phyloP scores from a whole-genome alignment of 805 yeast species.

The Wickerhamiella dianesei region DNA sequence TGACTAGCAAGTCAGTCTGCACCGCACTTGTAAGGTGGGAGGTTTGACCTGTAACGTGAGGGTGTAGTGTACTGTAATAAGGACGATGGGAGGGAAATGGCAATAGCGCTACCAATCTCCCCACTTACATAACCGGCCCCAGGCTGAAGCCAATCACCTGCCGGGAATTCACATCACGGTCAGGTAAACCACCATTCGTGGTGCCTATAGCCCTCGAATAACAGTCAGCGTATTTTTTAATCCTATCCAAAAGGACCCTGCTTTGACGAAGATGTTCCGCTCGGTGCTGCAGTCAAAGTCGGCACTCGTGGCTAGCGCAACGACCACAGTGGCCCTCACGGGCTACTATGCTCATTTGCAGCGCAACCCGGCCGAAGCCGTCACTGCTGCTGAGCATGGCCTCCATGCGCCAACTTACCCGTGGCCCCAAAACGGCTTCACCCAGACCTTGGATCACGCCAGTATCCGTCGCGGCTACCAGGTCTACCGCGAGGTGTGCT shows the following conservation, averaged over 20 bases:
- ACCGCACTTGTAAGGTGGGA: no score
- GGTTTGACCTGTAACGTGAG: no score
- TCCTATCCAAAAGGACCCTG: neutral
- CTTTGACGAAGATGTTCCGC: slow-evolving; percentile 10
- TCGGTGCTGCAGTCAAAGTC: slow-evolving; percentile 22
- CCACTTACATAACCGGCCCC: neutral
- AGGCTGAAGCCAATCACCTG: slow-evolving; percentile 7
- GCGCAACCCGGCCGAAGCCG: slow-evolving; percentile 76
- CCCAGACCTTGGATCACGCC: slow-evolving; percentile 70
- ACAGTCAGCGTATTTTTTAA: neutral
- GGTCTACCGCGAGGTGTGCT: slow-evolving; percentile 97
- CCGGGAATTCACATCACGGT: slow-evolving; percentile 3
- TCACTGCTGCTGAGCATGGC: slow-evolving; percentile 99
- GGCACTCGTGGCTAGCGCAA: slow-evolving; percentile 33
- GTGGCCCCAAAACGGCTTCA: slow-evolving; percentile 79
- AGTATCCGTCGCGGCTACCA: slow-evolving; percentile 98
- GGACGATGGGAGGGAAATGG: neutral
- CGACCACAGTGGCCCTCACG: slow-evolving; percentile 58
- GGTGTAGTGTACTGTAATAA: no score
- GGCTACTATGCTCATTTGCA: slow-evolving; percentile 74
- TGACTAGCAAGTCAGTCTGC: no score
- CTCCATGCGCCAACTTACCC: slow-evolving; percentile 85
- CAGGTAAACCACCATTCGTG: slow-evolving; percentile 3
- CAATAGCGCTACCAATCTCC: no score
- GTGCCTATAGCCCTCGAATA: neutral